Evolutionary conservation across 1,139 yeast genomes (phyloP), one percentile per base, ranked within the genome.

Genomic region (Taphrina pruni): DNA sequence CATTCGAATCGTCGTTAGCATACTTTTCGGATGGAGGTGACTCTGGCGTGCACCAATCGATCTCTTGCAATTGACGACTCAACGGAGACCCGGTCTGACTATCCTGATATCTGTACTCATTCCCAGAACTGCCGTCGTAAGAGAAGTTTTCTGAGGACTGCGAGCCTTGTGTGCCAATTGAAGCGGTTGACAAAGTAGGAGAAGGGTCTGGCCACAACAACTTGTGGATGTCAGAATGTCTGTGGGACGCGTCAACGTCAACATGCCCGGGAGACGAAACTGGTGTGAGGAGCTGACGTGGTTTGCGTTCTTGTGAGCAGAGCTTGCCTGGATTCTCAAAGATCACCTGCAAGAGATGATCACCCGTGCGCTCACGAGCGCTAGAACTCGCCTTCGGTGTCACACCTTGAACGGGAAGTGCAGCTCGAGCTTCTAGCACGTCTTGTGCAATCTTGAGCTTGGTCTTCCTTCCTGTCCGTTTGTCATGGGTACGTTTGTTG

Each of bases 401-500:
- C 48, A 8, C 48, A 7, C 20, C 3, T 17, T 45, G 48, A 0
- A 7, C 20, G 3, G 48, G 20, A 2, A 45, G 48, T 12, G 48
- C 12, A 12, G 48, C n/a, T 1, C 36, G 54, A 2, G 54, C 36
- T 38, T 41, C 48, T 8, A 56, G 36, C 26, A 41, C 48, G 12
- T 56, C 43, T 6, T 35, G 60, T 41, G 36, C 36, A 39, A 41
- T n/a, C 36, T 39, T 38, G 17, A 39, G 26, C 36, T 39, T 39
- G 36, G 60, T 39, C 60, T 64, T 64, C 51, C 67, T 58, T n/a
- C 67, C 67, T 6, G 67, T 64, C 1, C 67, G 67, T 32, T 50
- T 46, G 48, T 64, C 67, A 55, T 64, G 43, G 36, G 60, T 64
- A 26, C 60, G 35, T 39, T 57, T 45, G 39, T 64, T 64, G 46